phyloP scores from a whole-genome alignment of 164 flowering plant genomes.

The Piper longum region DNA sequence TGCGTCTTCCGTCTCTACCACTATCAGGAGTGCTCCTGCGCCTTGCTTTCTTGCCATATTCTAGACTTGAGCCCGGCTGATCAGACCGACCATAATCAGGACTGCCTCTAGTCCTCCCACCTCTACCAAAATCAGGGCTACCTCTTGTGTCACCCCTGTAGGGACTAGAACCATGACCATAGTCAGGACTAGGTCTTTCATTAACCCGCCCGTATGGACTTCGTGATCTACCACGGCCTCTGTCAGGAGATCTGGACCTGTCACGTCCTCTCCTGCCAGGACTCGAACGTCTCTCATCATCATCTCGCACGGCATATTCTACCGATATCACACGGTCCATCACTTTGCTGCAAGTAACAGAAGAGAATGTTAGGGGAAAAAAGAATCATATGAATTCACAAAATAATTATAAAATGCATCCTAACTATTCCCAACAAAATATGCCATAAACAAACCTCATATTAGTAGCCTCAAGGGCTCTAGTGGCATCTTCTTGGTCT shows the following conservation, averaged over 20 bases:
- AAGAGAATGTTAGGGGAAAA: not conserved
- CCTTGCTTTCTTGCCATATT: not conserved
- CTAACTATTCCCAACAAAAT: not conserved
- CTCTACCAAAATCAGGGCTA: constrained; percentile 13
- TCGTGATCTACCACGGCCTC: constrained; percentile 22
- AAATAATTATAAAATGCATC: not conserved
- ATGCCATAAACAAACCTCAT: constrained; percentile 26
- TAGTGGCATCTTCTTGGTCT: constrained; percentile 82
- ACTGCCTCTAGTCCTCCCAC: constrained; percentile 14
- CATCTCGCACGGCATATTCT: constrained; percentile 87
- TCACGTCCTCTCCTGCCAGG: constrained; percentile 48
- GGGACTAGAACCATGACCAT: constrained; percentile 19
- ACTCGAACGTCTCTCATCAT: constrained; percentile 59
- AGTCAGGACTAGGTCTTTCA: constrained; percentile 30
- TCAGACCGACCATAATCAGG: constrained; percentile 13
- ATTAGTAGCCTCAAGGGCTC: constrained; percentile 42
- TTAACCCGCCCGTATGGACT: constrained; percentile 20
- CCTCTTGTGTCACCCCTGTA: constrained; percentile 1
- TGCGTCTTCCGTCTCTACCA: not conserved
- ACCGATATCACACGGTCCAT: constrained; percentile 87
- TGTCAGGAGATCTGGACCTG: constrained; percentile 29
- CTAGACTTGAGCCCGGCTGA: constrained; percentile 2
- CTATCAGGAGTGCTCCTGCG: constrained; percentile 1
- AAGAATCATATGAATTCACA: not conserved
- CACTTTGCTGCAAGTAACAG: constrained; percentile 48